Conservation (phyloP, 2,329 filamentous ascomycete species). For the Xylariaceae sp. region DNA sequence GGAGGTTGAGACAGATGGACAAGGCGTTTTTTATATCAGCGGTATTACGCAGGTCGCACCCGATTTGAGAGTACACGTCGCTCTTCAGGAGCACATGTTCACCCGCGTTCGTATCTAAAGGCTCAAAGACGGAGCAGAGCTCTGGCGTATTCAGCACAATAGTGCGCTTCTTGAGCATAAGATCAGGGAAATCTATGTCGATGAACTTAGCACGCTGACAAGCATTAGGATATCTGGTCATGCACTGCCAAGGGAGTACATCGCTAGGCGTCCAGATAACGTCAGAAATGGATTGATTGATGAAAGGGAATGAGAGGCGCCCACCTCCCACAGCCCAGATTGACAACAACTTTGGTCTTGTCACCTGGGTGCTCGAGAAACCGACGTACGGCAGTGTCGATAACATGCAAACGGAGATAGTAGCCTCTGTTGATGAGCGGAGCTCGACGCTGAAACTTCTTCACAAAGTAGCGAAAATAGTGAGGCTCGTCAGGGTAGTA, state of each 20-base stretch:
- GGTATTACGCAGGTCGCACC: constrained; percentile 73
- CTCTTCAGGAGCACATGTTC: constrained; percentile 57
- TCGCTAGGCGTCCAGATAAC: constrained; percentile 53
- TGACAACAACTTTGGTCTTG: constrained; percentile 70
- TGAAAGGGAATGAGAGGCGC: constrained; percentile 30
- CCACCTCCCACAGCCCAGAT: constrained; percentile 87
- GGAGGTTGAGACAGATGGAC: constrained; percentile 52
- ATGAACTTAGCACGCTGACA: constrained; percentile 64
- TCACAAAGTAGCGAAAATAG: constrained; percentile 84
- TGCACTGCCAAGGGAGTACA: constrained; percentile 79
- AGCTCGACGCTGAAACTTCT: constrained; percentile 75
- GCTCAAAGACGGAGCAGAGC: constrained; percentile 50
- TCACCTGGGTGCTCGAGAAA: constrained; percentile 59
- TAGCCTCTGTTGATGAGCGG: constrained; percentile 89
- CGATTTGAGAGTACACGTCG: constrained; percentile 70
- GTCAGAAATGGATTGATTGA: constrained; percentile 5
- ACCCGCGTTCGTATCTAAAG: constrained; percentile 37
- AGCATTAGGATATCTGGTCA: constrained; percentile 58
- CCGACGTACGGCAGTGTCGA: constrained; percentile 68
- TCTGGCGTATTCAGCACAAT: constrained; percentile 62
- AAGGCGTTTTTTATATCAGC: constrained; percentile 57
- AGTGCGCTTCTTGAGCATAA: constrained; percentile 69
- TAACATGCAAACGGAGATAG: constrained; percentile 77
- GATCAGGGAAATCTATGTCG: constrained; percentile 79
- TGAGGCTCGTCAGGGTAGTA: constrained; percentile 75